phyloP scores from a whole-genome alignment of 805 yeast genomes.

The Saccharomycopsis malanga region DNA sequence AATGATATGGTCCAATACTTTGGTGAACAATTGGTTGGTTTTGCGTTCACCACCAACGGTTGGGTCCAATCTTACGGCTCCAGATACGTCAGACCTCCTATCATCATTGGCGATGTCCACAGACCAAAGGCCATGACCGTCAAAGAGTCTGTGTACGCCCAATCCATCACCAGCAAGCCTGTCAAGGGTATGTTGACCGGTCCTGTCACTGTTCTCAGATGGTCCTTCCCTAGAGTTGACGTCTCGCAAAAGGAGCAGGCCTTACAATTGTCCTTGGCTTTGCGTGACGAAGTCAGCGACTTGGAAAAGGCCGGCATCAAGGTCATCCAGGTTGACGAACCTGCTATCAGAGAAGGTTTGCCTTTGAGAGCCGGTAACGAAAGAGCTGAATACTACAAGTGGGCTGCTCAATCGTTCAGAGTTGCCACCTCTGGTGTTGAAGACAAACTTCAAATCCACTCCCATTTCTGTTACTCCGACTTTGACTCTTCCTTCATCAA shows the following conservation, averaged over 20 bases:
- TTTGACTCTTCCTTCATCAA: slow-evolving; percentile 99
- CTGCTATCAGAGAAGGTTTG: slow-evolving; percentile 99
- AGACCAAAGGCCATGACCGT: slow-evolving; percentile 99
- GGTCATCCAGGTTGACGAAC: slow-evolving; percentile 99
- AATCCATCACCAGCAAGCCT: slow-evolving; percentile 89
- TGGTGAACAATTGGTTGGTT: slow-evolving; percentile 98
- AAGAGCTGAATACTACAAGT: slow-evolving; percentile 91
- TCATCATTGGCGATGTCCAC: slow-evolving; percentile 97
- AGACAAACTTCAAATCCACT: slow-evolving; percentile 95
- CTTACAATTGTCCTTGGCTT: slow-evolving; percentile 92
- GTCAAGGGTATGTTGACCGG: slow-evolving; percentile 99
- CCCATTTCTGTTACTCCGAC: slow-evolving; percentile 99
- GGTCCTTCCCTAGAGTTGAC: slow-evolving; percentile 99
- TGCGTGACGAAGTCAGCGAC: slow-evolving; percentile 97
- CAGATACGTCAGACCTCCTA: slow-evolving; percentile 99
- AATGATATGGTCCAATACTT: slow-evolving; percentile 99
- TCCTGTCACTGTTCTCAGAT: slow-evolving; percentile 98
- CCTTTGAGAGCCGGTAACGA: slow-evolving; percentile 97
- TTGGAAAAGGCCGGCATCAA: slow-evolving; percentile 97
- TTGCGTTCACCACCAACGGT: slow-evolving; percentile 97
- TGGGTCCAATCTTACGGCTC: slow-evolving; percentile 99
- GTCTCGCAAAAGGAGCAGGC: slow-evolving; percentile 90
- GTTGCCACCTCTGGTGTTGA: slow-evolving; percentile 97
- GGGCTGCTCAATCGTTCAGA: slow-evolving; percentile 99
- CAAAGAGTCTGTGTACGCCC: slow-evolving; percentile 98